phyloP scores from a whole-genome alignment of 139 green algal genomes.

The Coelastrella sp. region DNA sequence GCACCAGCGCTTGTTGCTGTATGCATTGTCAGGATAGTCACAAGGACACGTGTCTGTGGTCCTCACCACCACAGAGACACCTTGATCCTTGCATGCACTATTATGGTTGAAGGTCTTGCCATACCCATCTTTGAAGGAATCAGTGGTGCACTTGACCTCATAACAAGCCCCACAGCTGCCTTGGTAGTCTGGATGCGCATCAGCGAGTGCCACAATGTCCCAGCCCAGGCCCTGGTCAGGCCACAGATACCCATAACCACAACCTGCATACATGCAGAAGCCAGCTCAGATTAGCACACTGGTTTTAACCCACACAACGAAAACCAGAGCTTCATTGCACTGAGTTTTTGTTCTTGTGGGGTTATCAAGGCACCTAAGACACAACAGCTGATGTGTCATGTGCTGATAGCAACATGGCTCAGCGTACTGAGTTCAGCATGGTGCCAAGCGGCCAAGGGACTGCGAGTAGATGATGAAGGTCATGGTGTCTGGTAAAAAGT shows the following conservation, averaged over 20 bases:
- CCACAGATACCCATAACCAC: constrained; percentile 48
- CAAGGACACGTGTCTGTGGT: constrained; percentile 62
- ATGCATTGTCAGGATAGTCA: constrained; percentile 39
- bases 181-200: constrained; percentile 44
- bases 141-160: constrained; percentile 50
- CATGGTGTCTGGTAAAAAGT: neutral
- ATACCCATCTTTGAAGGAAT: constrained; percentile 45
- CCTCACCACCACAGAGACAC: constrained; percentile 44
- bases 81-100: constrained; percentile 37
- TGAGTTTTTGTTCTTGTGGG: too few species aligned
- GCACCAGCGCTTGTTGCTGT: constrained; percentile 52
- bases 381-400: too few species aligned
- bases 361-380: too few species aligned
- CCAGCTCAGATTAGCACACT: neutral
- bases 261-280: constrained; percentile 8
- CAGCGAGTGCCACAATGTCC: constrained; percentile 49
- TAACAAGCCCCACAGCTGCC: constrained; percentile 62
- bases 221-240: constrained; percentile 47
- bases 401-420: too few species aligned
- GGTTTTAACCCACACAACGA: too few species aligned
- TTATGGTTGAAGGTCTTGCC: constrained; percentile 42
- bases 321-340: too few species aligned
- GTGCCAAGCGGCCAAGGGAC: too few species aligned
- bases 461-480: too few species aligned
- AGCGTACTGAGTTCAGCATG: too few species aligned